Evolutionary conservation across 2,329 filamentous ascomycete species (phyloP).

Genomic region (Rhytidhysteron rufulum): DNA sequence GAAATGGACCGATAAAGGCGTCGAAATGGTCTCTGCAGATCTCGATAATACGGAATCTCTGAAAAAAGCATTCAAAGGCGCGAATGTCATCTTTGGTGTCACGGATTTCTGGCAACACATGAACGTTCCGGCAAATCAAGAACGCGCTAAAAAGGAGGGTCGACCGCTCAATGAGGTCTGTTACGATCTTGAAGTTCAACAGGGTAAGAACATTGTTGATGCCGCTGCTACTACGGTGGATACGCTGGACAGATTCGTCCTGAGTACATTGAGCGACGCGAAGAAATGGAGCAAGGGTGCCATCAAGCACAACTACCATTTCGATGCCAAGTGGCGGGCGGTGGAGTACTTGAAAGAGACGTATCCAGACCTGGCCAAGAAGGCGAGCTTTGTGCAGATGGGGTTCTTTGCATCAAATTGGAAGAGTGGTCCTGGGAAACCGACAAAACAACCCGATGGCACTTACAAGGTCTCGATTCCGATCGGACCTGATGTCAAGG

Average conservation of each 20-base stretch:
- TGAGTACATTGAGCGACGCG: constrained; percentile 8
- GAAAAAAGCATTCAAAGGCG: constrained; percentile 31
- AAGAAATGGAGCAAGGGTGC: constrained; percentile 15
- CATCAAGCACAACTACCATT: constrained; percentile 11
- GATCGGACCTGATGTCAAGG: constrained; percentile 14
- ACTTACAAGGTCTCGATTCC: constrained; percentile 15
- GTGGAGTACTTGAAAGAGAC: constrained; percentile 11
- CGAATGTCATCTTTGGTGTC: constrained; percentile 33
- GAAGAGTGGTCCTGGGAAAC: constrained; percentile 11
- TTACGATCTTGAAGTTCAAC: constrained; percentile 17
- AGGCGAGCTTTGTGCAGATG: constrained; percentile 15
- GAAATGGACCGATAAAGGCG: constrained; percentile 21
- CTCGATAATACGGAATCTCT: constrained; percentile 28
- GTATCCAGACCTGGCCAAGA: constrained; percentile 7
- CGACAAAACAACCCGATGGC: constrained; percentile 18
- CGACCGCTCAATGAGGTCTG: constrained; percentile 8
- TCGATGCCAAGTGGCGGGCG: constrained; percentile 15
- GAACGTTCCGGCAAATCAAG: constrained; percentile 11
- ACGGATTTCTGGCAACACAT: constrained; percentile 23
- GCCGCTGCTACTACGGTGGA: constrained; percentile 9
- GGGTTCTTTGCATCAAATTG: constrained; percentile 22
- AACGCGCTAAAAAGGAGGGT: constrained; percentile 13
- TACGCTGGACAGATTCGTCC: constrained; percentile 11
- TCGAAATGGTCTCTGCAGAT: constrained; percentile 33
- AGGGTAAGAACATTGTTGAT: constrained; percentile 17